A percentile compares a stretch with the other conserved stretches of the same genome.
Conservation (phyloP, 352 stramenopile species). For the Phytophthora ramorum region DNA sequence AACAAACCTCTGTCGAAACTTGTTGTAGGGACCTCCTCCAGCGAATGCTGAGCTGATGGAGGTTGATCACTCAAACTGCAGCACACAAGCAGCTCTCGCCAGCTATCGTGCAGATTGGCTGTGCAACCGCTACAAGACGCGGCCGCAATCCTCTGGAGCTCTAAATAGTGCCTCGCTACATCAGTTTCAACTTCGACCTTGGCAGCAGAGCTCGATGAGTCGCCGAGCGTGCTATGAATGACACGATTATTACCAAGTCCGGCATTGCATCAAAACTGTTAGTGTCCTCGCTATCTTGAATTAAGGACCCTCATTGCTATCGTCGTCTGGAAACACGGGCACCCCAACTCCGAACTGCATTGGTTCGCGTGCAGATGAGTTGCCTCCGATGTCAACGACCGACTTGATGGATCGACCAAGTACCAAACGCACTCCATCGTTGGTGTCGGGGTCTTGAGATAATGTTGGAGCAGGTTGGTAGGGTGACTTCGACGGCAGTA, state of each 20-base stretch:
- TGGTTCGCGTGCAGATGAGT: neutral
- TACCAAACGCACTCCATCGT: neutral
- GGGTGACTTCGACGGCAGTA: slow-evolving; percentile 34
- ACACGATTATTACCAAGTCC: slow-evolving; percentile 1
- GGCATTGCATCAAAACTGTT: neutral
- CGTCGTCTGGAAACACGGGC: slow-evolving; percentile 24
- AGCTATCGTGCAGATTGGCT: slow-evolving; percentile 1
- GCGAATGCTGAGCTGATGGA: slow-evolving; percentile 2
- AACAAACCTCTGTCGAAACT: slow-evolving; percentile 11
- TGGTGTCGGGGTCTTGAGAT: neutral
- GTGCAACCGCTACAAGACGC: slow-evolving; percentile 9
- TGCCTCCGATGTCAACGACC: slow-evolving; percentile 12
- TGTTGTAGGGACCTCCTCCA: neutral
- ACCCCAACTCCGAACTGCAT: slow-evolving; percentile 19
- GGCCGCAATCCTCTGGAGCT: neutral
- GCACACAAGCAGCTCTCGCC: neutral
- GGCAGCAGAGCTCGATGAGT: neutral
- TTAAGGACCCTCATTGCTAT: slow-evolving; percentile 15
- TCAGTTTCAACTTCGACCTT: slow-evolving; percentile 31
- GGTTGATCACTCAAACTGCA: slow-evolving; percentile 4
- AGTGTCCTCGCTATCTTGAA: slow-evolving; percentile 4
- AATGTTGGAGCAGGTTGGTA: slow-evolving; percentile 21
- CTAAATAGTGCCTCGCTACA: slow-evolving; percentile 28
- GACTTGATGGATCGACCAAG: slow-evolving; percentile 28
- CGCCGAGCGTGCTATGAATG: slow-evolving; percentile 6